These are phyloP conservation scores for Cadophora malorum DNA, from an alignment of 2,329 filamentous ascomycete genomes.

Conservation along the genomic window DNA sequence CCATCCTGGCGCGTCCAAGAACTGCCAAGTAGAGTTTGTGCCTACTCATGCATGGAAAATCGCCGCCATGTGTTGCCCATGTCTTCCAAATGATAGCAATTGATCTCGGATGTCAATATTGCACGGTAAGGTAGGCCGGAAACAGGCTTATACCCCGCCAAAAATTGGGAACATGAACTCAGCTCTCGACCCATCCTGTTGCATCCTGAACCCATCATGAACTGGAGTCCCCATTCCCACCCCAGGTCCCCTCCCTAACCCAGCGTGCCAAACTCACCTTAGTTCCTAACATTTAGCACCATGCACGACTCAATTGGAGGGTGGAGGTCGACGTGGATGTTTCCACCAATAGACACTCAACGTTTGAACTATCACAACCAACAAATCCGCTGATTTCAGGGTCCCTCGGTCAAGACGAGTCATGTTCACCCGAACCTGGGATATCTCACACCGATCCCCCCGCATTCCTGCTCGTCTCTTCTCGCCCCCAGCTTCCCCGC, in stretches of 20 bases:
- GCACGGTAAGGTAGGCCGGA: neutral
- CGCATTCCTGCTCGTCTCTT: neutral
- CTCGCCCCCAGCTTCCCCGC: conserved; percentile 8
- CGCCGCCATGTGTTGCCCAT: conserved; percentile 9
- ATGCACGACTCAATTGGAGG: neutral
- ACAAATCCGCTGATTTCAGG: neutral
- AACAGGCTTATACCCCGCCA: neutral
- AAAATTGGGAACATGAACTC: neutral
- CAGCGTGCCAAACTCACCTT: neutral
- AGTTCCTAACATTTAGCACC: conserved; percentile 1
- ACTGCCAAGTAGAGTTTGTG: conserved; percentile 6
- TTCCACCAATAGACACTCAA: conserved; percentile 3
- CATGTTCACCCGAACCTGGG: conserved; percentile 5
- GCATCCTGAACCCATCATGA: neutral
- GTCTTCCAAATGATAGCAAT: neutral
- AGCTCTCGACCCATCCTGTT: neutral
- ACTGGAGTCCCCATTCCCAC: neutral
- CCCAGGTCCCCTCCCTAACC: too few species aligned
- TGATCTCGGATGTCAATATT: neutral
- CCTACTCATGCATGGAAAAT: conserved; percentile 4
- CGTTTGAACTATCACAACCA: neutral
- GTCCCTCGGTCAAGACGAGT: conserved; percentile 4
- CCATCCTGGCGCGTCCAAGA: neutral
- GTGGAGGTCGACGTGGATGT: conserved; percentile 11
- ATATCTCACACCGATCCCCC: conserved; percentile 9